Percentiles rank a stretch among this genome's conserved stretches.
phyloP scores from a whole-genome alignment of 2,329 filamentous ascomycete species.

The Xylariaceae sp. region DNA sequence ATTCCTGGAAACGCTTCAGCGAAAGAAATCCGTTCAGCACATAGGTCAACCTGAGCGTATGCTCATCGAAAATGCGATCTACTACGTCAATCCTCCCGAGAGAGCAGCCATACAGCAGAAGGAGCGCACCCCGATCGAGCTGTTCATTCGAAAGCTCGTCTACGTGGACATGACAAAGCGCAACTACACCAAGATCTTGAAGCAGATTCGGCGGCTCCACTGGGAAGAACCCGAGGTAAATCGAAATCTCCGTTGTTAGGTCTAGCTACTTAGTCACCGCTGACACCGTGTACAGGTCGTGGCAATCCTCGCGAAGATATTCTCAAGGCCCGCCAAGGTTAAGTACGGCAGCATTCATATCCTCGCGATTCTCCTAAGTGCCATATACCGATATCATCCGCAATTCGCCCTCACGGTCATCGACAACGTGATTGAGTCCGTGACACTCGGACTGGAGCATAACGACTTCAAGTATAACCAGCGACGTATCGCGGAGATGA shows the following conservation, averaged over 20 bases:
- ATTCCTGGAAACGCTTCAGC: conserved; percentile 88
- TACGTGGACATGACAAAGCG: conserved; percentile 93
- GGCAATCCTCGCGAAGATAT: conserved; percentile 76
- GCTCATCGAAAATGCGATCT: conserved; percentile 96
- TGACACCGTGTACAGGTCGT: conserved; percentile 50
- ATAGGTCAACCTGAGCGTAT: conserved; percentile 94
- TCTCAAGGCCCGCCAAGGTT: conserved; percentile 93
- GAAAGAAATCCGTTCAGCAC: conserved; percentile 94
- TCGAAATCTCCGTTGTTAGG: too few species aligned
- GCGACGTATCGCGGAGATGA: conserved; percentile 87
- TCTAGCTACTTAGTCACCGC: too few species aligned
- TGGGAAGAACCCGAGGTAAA: conserved; percentile 92
- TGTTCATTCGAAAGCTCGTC: conserved; percentile 87
- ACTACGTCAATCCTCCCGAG: conserved; percentile 94
- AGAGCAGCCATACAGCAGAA: conserved; percentile 94
- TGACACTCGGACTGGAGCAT: conserved; percentile 81
- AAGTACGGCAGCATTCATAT: conserved; percentile 97
- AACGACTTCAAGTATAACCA: conserved; percentile 99
- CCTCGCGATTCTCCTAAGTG: conserved; percentile 81
- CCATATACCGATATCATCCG: conserved; percentile 86
- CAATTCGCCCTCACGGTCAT: conserved; percentile 87
- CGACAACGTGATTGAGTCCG: conserved; percentile 83
- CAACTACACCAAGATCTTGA: conserved; percentile 87
- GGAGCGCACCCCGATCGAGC: conserved; percentile 85
- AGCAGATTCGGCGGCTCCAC: conserved; percentile 89